Base-by-base conservation (phyloP, 495 filamentous ascomycete genomes). In the Penicillium taxi region DNA sequence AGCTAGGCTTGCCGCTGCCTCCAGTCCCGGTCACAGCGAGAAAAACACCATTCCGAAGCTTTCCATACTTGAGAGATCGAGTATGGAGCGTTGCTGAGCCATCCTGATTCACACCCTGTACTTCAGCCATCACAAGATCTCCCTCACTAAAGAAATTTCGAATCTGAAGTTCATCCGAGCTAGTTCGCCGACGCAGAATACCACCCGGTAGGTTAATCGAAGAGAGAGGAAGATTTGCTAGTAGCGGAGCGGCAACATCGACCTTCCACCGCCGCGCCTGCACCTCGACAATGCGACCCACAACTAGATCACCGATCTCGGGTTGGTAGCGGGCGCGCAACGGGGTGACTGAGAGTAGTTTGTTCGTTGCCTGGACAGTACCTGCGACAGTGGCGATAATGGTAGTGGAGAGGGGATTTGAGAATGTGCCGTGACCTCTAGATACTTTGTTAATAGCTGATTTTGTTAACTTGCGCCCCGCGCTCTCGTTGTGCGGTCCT, bases 121-220 rank as follows among this genome's bases (percentile, higher is more conserved):
- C 85, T 62, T 96, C 89, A 4, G 89, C 89, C 0, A 94, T 80
- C 8, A 96, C 63, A 23, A 96, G 56, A 50, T 96, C 89, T 9
- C 90, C 90, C 58, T 95, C 90, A 17, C 74, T 74, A 65, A 96
- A 95, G 55, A 94, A 96, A 5, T 75, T 86, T 14, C 91, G 77
- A 52, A 98, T 96, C 50, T 95, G 87, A 41, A 98, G 69, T 62
- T 96, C 93, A 55, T 98, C 91, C 4, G 90, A 88, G 47, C 82
- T 84, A 4, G 91, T 96, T 44, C 91, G 72, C 50, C 86, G 83
- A 20, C 91, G 76, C 49, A 95, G 72, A 48, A 95, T 94, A 21
- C 91, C 90, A 32, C 91, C 91, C 6, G 91, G 93, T 2, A 96
- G 66, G 53, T 98, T 96, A 61, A 98, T 96, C 25, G 85, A 80